Conservation (phyloP, 1,139 yeast species). For the Eremothecium cymbalariae region DNA sequence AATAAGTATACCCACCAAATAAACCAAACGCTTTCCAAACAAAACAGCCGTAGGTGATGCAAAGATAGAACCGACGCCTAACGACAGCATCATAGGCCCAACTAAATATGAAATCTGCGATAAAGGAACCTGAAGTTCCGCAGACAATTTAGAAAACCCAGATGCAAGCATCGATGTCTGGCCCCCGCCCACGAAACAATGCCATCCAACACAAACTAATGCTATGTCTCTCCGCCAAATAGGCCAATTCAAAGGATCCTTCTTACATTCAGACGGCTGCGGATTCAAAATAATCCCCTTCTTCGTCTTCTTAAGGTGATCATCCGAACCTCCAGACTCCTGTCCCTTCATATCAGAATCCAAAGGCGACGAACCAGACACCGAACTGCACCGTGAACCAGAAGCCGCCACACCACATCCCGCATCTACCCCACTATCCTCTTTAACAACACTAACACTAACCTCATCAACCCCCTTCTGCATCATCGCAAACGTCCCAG, state of each 20-base stretch:
- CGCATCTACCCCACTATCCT: background rate
- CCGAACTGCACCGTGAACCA: too few species aligned
- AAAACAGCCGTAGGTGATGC: slow-evolving; percentile 27
- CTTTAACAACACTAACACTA: too few species aligned
- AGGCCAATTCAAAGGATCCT: slow-evolving; percentile 67
- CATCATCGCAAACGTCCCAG: slow-evolving; percentile 10
- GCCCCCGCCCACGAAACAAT: slow-evolving; percentile 56
- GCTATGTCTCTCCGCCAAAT: slow-evolving; percentile 51
- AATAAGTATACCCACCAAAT: slow-evolving; percentile 42
- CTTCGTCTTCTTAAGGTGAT: slow-evolving; percentile 1
- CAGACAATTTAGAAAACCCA: slow-evolving; percentile 39
- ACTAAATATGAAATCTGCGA: slow-evolving; percentile 46
- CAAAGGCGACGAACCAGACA: too few species aligned
- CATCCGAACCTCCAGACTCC: too few species aligned
- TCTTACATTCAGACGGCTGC: slow-evolving; percentile 59
- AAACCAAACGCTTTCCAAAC: slow-evolving; percentile 53
- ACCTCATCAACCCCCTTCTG: background rate
- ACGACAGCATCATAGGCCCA: slow-evolving; percentile 52
- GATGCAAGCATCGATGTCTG: slow-evolving; percentile 56
- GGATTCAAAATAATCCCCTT: slow-evolving; percentile 53
- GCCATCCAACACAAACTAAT: slow-evolving; percentile 46
- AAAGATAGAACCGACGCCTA: slow-evolving; percentile 51
- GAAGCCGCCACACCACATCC: too few species aligned
- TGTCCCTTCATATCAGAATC: too few species aligned
- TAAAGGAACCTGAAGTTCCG: slow-evolving; percentile 40